These are phyloP conservation scores for Scutellaria baicalensis DNA, from an alignment of 257 asterid species.

Conservation along the genomic window DNA sequence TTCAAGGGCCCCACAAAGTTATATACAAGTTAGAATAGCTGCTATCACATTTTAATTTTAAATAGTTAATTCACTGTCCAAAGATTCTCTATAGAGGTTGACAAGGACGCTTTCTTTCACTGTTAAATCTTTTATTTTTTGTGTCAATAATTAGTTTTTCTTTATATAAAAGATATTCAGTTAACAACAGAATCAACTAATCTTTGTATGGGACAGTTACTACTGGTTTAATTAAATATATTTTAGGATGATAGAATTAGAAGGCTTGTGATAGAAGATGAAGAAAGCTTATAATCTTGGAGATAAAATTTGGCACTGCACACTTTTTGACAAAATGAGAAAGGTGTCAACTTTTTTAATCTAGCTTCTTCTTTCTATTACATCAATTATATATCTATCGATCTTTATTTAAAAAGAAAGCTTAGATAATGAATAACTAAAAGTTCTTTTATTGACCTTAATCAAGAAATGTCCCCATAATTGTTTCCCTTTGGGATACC, in stretches of 20 bases:
- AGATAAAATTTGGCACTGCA: constrained; percentile 11
- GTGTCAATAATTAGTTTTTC: not conserved
- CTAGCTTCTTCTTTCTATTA: constrained; percentile 16
- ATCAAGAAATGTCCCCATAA: not conserved
- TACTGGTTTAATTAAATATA: not conserved
- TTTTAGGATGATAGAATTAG: not conserved
- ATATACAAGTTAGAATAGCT: constrained; percentile 3
- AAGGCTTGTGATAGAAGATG: constrained; percentile 15
- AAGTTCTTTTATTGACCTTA: constrained; percentile 13
- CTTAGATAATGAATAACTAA: not conserved
- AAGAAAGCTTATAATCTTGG: not conserved
- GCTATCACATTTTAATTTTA: not conserved
- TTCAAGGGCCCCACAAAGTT: constrained; percentile 12
- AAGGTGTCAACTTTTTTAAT: constrained; percentile 13
- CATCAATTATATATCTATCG: constrained; percentile 5
- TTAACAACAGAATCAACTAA: constrained; percentile 19
- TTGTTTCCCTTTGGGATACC: constrained; percentile 5
- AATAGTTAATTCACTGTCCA: constrained; percentile 17
- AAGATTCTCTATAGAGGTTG: constrained; percentile 24
- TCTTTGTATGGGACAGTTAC: not conserved
- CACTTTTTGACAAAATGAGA: constrained; percentile 39
- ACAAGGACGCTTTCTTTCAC: constrained; percentile 20
- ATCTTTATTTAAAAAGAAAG: not conserved
- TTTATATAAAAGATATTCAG: not conserved
- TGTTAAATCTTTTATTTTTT: not conserved